phyloP scores from a whole-genome alignment of 768 basidiomycete genomes.

The Kwoniella heveanensis region DNA sequence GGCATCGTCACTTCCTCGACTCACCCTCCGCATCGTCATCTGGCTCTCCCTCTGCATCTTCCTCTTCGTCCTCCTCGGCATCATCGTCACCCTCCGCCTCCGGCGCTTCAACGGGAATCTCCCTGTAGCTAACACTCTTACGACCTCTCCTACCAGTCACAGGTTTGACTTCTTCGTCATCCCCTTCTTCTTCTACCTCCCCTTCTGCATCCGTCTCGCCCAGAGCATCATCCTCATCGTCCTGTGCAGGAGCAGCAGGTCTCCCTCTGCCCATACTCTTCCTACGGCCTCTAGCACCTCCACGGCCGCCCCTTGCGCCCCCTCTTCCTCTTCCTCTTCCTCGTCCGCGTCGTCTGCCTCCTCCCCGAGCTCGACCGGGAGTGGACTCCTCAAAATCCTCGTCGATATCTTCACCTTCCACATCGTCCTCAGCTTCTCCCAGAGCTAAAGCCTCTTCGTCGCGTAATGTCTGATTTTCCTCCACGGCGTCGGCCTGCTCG shows the following conservation, averaged over 20 bases:
- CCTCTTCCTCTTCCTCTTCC: slow-evolving; percentile 9
- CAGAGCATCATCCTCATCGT: slow-evolving; percentile 13
- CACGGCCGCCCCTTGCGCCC: slow-evolving; percentile 5
- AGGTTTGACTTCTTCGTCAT: slow-evolving; percentile 11
- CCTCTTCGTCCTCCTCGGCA: slow-evolving; percentile 28
- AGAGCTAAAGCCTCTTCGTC: slow-evolving; percentile 18
- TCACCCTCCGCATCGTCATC: slow-evolving; percentile 33
- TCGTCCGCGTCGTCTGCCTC: slow-evolving; percentile 13
- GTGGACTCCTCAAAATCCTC: slow-evolving; percentile 21
- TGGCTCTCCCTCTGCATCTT: slow-evolving; percentile 28
- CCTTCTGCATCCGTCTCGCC: slow-evolving; percentile 10
- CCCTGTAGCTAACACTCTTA: slow-evolving; percentile 42
- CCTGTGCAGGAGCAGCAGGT: slow-evolving; percentile 1
- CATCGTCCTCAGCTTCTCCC: slow-evolving; percentile 28
- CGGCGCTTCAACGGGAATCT: slow-evolving; percentile 21
- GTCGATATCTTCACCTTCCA: slow-evolving; percentile 23
- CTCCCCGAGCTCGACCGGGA: not conserved
- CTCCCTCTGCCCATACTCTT: slow-evolving; percentile 5
- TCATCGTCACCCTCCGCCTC: slow-evolving; percentile 28
- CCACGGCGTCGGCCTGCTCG: slow-evolving; percentile 12
- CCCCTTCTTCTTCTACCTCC: slow-evolving; percentile 15
- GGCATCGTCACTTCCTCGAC: not conserved
- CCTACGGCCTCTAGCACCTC: slow-evolving; percentile 19
- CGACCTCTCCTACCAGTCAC: slow-evolving; percentile 17
- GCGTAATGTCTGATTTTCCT: not conserved